Base-by-base conservation (phyloP, 306 rosid species). In the Pueraria montana region DNA sequence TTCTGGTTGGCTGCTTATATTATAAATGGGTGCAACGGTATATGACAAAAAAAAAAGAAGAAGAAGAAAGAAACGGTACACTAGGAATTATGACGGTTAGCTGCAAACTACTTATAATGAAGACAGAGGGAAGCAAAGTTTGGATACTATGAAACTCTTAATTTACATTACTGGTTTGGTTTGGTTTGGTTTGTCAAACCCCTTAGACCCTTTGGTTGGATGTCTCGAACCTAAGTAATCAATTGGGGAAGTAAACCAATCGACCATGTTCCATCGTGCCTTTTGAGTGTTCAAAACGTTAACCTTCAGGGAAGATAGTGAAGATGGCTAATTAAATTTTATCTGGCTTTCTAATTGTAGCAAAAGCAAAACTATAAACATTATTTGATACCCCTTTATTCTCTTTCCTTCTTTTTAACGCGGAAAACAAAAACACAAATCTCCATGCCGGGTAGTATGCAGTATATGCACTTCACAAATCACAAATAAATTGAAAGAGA, bases 381-480 rank as follows among this genome's bases (percentile, higher is more conserved):
- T 11, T 56, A n/a, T 36, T 34, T n/a, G 14, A 8, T 40, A 43
- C 56, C 58, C 16, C 24, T 21, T 53, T 11, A 23, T 23, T 23
- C 27, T 38, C 5, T 52, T 61, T 55, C 24, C 11, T 13, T 40
- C 6, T 23, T 49, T 27, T 48, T 11, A 32, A 73, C 13, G 64
- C 27, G n/a, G 3, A 4, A 78, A 65, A 36, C 42, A n/a, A 36
- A 65, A 12, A n/a, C 82, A 78, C 66, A 78, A 77, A 78, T 56
- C 30, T 20, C 14, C 8, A 59, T 59, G 16, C 2, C 6, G n/a
- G 7, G 1, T 59, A 20, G 27, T 24, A 34, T 62, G 38, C 13
- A 64, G 24, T 76, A 42, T 43, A 43, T 43, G 46, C 53, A 56
- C 59, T 24, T 42, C 17, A 13, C 53, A 55, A 42, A 23, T 42